phyloP scores from a whole-genome alignment of 768 basidiomycete genomes.

The Clavulina sp. region DNA sequence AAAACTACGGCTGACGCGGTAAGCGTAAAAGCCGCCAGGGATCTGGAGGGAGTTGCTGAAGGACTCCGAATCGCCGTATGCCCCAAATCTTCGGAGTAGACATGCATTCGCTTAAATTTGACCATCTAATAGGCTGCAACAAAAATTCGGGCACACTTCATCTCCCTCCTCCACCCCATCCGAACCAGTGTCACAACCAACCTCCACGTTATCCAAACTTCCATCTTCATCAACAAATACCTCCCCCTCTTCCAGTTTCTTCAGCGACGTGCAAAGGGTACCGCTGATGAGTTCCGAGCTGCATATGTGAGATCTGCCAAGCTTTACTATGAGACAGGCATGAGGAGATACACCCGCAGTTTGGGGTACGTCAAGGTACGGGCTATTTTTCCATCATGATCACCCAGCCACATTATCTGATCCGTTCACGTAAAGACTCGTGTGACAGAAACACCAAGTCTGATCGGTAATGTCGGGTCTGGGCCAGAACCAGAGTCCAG shows the following conservation, averaged over 20 bases:
- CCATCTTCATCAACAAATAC: slow-evolving; percentile 61
- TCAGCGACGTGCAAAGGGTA: slow-evolving; percentile 58
- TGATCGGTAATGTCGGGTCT: slow-evolving; percentile 31
- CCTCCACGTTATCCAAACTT: slow-evolving; percentile 81
- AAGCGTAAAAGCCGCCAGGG: slow-evolving; percentile 73
- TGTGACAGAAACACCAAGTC: slow-evolving; percentile 50
- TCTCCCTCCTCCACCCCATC: slow-evolving; percentile 68
- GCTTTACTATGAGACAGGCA: slow-evolving; percentile 90
- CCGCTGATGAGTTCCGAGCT: slow-evolving; percentile 76
- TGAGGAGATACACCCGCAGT: slow-evolving; percentile 73
- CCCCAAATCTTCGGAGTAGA: background rate
- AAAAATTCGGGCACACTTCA: slow-evolving; percentile 75
- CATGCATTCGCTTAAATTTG: background rate
- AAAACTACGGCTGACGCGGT: slow-evolving; percentile 21
- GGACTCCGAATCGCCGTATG: slow-evolving; percentile 72
- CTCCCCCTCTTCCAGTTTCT: slow-evolving; percentile 69
- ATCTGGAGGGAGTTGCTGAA: slow-evolving; percentile 67
- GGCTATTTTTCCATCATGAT: background rate
- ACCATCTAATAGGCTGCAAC: slow-evolving; percentile 49
- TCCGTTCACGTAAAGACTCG: slow-evolving; percentile 39
- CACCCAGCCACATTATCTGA: background rate
- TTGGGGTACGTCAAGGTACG: slow-evolving; percentile 59
- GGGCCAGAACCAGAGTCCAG: slow-evolving; percentile 14
- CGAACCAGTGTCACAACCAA: slow-evolving; percentile 73
- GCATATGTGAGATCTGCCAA: slow-evolving; percentile 71